These are phyloP conservation scores for Sporothrix mexicana DNA, from an alignment of 2,329 filamentous ascomycete genomes.

Conservation along the genomic window DNA sequence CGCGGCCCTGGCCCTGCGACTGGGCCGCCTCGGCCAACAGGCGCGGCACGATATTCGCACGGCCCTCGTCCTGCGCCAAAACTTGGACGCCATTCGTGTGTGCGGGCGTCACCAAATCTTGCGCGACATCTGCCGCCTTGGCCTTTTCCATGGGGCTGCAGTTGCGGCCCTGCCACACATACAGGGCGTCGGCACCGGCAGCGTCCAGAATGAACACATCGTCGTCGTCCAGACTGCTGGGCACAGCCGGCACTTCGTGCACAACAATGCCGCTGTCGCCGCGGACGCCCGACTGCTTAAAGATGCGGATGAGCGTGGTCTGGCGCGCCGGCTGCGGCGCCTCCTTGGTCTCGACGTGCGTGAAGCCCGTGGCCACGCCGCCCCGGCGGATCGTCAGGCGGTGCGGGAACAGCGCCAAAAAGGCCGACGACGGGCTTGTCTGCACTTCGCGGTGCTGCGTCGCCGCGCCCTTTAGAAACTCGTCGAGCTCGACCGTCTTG, in stretches of 20 bases:
- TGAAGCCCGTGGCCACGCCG: slow-evolving; percentile 67
- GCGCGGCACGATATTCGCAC: slow-evolving; percentile 60
- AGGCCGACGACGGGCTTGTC: slow-evolving; percentile 62
- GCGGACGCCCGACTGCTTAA: slow-evolving; percentile 60
- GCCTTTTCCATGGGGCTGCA: slow-evolving; percentile 73
- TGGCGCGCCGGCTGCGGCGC: slow-evolving; percentile 46
- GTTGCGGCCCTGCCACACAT: slow-evolving; percentile 70
- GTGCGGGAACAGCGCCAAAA: slow-evolving; percentile 63
- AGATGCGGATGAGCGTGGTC: slow-evolving; percentile 63
- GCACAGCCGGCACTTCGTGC: slow-evolving; percentile 66
- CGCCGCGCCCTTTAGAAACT: slow-evolving; percentile 66
- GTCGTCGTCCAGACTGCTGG: slow-evolving; percentile 66
- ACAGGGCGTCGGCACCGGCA: slow-evolving; percentile 62
- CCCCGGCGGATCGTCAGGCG: slow-evolving; percentile 64
- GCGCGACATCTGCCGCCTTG: slow-evolving; percentile 70
- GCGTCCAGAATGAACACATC: slow-evolving; percentile 71
- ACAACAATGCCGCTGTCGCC: slow-evolving; percentile 60
- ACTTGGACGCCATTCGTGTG: slow-evolving; percentile 71
- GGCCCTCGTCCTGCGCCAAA: slow-evolving; percentile 63
- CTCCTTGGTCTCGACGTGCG: slow-evolving; percentile 58
- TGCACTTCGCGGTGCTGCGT: slow-evolving; percentile 71
- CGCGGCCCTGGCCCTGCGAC: slow-evolving; percentile 40
- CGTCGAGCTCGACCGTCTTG: slow-evolving; percentile 73
- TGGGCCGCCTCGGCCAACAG: slow-evolving; percentile 53
- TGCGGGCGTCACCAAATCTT: slow-evolving; percentile 63